phyloP scores from a whole-genome alignment of 1,284 basidiomycete species.

The Erythrobasidium hasegawianum region DNA sequence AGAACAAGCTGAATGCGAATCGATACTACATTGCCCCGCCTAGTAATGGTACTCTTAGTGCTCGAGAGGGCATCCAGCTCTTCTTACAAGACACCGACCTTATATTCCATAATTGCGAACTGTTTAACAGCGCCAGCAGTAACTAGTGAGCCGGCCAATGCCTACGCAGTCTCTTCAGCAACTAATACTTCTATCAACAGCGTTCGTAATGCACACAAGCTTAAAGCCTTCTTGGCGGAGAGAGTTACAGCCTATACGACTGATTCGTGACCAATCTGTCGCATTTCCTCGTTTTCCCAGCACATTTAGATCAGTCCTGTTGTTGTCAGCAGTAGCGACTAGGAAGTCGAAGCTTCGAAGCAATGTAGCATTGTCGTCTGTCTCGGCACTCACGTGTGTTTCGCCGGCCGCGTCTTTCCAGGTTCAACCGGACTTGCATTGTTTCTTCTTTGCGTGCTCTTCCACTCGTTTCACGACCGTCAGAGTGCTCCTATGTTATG shows the following conservation, averaged over 20 bases:
- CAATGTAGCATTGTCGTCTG: too few species aligned
- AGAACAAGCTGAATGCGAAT: conserved; percentile 78
- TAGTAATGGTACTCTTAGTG: conserved; percentile 66
- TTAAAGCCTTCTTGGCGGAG: conserved; percentile 58
- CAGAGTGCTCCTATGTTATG: too few species aligned
- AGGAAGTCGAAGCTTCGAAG: too few species aligned
- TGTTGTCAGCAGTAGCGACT: neutral
- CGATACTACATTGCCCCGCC: conserved; percentile 70
- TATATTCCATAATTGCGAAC: conserved; percentile 85
- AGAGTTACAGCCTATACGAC: conserved; percentile 35
- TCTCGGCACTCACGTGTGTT: too few species aligned
- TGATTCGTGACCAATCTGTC: neutral
- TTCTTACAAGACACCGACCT: conserved; percentile 51
- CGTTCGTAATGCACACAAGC: conserved; percentile 63
- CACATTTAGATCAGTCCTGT: neutral
- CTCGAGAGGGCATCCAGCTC: conserved; percentile 16
- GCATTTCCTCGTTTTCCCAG: neutral
- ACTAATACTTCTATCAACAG: neutral
- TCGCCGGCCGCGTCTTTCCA: too few species aligned
- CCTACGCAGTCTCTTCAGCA: neutral
- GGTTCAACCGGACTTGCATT: too few species aligned
- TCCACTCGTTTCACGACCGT: too few species aligned
- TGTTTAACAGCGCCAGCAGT: conserved; percentile 81
- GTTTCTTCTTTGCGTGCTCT: too few species aligned
- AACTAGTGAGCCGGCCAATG: conserved; percentile 59